Evolutionary conservation across 257 asterid genomes (phyloP).

Genomic region (Penstemon eatonii): DNA sequence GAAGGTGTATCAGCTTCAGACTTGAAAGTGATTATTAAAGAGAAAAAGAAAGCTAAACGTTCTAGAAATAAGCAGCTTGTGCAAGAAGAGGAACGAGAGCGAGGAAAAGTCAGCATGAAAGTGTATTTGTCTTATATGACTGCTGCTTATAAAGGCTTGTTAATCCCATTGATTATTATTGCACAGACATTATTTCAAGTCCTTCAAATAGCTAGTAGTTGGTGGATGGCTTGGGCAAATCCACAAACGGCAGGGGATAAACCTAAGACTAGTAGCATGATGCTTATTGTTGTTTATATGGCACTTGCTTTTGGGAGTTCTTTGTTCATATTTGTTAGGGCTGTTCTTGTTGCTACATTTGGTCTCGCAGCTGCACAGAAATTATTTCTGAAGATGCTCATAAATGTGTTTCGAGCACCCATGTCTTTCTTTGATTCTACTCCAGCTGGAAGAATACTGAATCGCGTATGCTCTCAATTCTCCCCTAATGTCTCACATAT

Average conservation of each 20-base stretch:
- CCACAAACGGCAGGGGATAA: slow-evolving; percentile 87
- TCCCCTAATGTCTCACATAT: not conserved
- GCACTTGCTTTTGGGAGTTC: slow-evolving; percentile 99
- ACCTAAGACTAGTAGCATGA: slow-evolving; percentile 69
- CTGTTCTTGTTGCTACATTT: slow-evolving; percentile 93
- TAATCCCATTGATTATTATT: slow-evolving; percentile 81
- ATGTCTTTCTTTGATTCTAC: slow-evolving; percentile 99
- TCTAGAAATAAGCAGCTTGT: slow-evolving; percentile 90
- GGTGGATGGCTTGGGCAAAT: slow-evolving; percentile 99
- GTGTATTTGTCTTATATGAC: slow-evolving; percentile 88
- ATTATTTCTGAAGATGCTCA: slow-evolving; percentile 80
- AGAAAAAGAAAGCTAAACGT: slow-evolving; percentile 87
- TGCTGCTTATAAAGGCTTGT: slow-evolving; percentile 92
- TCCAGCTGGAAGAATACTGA: slow-evolving; percentile 90
- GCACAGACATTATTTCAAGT: slow-evolving; percentile 93
- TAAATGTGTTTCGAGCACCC: slow-evolving; percentile 76
- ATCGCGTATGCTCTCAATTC: slow-evolving; percentile 63
- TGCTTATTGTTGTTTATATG: slow-evolving; percentile 84
- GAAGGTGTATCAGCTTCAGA: slow-evolving; percentile 72
- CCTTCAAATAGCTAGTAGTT: slow-evolving; percentile 97
- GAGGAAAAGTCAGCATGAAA: slow-evolving; percentile 97
- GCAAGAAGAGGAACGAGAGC: slow-evolving; percentile 97
- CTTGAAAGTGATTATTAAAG: slow-evolving; percentile 64
- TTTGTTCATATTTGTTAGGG: slow-evolving; percentile 85
- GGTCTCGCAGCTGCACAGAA: slow-evolving; percentile 98